Evolutionary conservation across 805 yeast genomes (phyloP).

Genomic region (Pichia exigua): DNA sequence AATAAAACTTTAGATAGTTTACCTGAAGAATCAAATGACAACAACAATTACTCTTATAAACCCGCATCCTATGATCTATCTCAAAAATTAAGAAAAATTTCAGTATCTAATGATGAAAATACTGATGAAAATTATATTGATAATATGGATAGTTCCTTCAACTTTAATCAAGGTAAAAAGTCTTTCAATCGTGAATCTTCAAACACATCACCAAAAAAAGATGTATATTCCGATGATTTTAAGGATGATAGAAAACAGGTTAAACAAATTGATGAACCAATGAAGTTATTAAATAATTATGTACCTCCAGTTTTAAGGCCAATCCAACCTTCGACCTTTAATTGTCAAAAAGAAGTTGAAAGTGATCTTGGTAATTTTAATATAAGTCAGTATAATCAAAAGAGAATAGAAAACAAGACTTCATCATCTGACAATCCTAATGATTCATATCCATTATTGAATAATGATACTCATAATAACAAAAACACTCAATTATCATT

Average conservation of each 20-base stretch:
- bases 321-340: constrained; percentile 3
- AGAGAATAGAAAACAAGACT: neutral
- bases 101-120: constrained; percentile 13
- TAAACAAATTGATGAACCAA: constrained; percentile 39
- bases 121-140: neutral
- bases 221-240: neutral
- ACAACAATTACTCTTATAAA: constrained; percentile 20
- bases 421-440: neutral
- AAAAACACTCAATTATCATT: too few species aligned
- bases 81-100: constrained; percentile 31
- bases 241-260: constrained; percentile 4
- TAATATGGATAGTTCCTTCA: neutral
- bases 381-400: neutral
- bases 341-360: neutral
- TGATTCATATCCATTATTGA: neutral
- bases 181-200: constrained; percentile 8
- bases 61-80: constrained; percentile 44
- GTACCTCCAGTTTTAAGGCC: constrained; percentile 49
- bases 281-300: constrained; percentile 37
- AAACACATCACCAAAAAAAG: constrained; percentile 10
- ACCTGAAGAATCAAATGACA: constrained; percentile 9
- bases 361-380: neutral
- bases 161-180: constrained; percentile 1
- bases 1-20: constrained; percentile 15
- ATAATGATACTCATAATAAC: neutral